Evolutionary conservation across 176 grass and related monocot species (phyloP), one percentile per base, ranked within the genome.

Genomic region (Triticum timopheevii): DNA sequence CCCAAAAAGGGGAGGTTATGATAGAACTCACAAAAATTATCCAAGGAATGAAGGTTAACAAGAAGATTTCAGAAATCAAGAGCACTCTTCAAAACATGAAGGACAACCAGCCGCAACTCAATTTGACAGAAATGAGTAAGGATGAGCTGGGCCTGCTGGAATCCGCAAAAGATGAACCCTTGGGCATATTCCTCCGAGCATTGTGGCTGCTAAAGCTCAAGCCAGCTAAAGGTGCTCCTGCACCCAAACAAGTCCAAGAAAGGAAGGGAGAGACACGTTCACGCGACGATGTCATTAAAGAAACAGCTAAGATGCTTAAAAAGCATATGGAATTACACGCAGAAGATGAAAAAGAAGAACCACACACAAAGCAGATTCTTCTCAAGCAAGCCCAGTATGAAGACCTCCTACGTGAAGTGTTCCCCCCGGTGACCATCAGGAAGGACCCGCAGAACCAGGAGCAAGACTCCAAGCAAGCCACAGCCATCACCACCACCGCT

Each of bases 41-140:
- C 7, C 1, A 39, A 1, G 7, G 7, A 8, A 39, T 39, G 38
- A 39, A 9, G 38, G 1, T 39, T 39, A 0, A 9, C 8, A 9
- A 39, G 0, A 39, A 39, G 38, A 39, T 39, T 39, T 9, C 38
- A 39, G 8, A 9, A 9, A 39, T 39, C 38, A 39, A 9, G 8
- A 9, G 0, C 0, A 39, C 38, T 39, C 0, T 39, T 39, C 0
- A 39, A 39, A 2, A 39, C 0, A 39, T 9, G 38, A 39, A 39
- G 8, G 8, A 2, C 8, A 0, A 0, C 38, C 2, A 9, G 38
- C 8, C 0, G 38, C 38, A 39, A 1, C 36, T 39, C 36, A 39
- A 39, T 1, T 7, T 38, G 36, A 6, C 5, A 36, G 35, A 38
- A 38, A 38, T 38, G 36, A 38, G 1, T 38, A 8, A 7, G 0